A percentile compares a stretch with the other conserved stretches of the same genome.
phyloP scores from a whole-genome alignment of 2,329 filamentous ascomycete species.

The Aspergillus uvarum region DNA sequence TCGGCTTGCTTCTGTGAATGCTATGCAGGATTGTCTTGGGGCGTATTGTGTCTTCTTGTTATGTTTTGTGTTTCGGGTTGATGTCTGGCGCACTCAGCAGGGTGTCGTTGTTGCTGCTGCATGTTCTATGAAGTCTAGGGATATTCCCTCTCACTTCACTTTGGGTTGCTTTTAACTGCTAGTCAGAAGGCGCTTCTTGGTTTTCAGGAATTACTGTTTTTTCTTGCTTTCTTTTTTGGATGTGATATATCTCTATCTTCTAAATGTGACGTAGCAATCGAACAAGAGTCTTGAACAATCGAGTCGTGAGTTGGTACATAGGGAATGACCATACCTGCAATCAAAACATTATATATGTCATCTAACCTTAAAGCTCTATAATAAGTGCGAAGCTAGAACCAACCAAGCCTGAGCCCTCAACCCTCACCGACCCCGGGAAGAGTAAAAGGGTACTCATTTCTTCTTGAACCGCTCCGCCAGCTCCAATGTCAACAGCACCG shows the following conservation, averaged over 20 bases:
- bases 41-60: not conserved
- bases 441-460: too few relatives aligned
- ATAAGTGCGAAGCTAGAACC: too few relatives aligned
- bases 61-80: not conserved
- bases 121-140: not conserved
- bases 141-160: not conserved
- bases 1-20: not conserved
- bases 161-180: not conserved
- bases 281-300: not conserved
- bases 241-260: constrained; percentile 2
- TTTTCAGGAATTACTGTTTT: not conserved
- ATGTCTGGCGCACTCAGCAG: not conserved
- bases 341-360: not conserved
- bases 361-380: not conserved
- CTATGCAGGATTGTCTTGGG: not conserved
- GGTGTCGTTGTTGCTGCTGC: not conserved
- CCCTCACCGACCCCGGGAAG: not conserved
- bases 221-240: not conserved
- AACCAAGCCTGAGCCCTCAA: not conserved
- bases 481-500: constrained; percentile 74
- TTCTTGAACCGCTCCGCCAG: constrained; percentile 47
- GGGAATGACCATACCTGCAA: too few relatives aligned
- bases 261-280: not conserved
- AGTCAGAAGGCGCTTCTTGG: not conserved
- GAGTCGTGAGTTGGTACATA: not conserved